Percentiles rank a stretch among this genome's conserved stretches.
phyloP scores from a whole-genome alignment of 192 early-diverging fungal species.

The Coemansia sp. region DNA sequence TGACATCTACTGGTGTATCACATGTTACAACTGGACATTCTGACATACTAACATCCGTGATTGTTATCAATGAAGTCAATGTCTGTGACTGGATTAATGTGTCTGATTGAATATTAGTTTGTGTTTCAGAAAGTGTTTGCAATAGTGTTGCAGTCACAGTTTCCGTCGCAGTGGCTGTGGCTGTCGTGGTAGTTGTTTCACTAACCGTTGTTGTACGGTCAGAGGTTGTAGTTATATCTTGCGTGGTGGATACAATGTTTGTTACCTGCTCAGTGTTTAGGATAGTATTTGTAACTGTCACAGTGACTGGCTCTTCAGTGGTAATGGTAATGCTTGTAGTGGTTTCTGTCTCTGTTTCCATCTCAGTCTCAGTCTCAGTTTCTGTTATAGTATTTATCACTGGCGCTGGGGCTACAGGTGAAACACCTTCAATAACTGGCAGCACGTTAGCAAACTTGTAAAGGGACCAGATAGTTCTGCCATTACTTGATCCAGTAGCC shows the following conservation, averaged over 20 bases:
- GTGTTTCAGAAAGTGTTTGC: neutral
- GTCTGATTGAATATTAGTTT: no score
- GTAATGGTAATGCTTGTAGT: neutral
- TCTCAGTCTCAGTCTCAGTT: neutral
- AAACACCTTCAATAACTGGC: neutral
- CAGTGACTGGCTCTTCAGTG: neutral
- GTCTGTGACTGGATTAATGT: neutral
- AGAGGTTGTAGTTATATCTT: neutral
- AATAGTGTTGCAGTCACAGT: neutral
- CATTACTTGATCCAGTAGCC: neutral
- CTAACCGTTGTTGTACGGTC: constrained; percentile 5
- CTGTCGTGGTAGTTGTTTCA: neutral
- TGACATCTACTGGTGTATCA: neutral
- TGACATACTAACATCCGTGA: neutral
- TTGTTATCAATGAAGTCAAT: neutral
- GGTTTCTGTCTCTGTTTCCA: neutral
- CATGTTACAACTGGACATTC: constrained; percentile 2
- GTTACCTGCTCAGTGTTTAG: neutral
- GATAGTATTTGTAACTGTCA: neutral
- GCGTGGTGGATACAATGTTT: neutral
- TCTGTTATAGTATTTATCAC: no score
- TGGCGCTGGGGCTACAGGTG: no score
- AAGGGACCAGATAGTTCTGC: neutral
- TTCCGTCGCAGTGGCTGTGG: neutral
- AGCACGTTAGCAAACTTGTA: neutral